A percentile compares a stretch with the other conserved stretches of the same genome.
These are phyloP conservation scores for Schwanniomyces pseudopolymorphus DNA, from an alignment of 805 yeast species.

Conservation along the genomic window DNA sequence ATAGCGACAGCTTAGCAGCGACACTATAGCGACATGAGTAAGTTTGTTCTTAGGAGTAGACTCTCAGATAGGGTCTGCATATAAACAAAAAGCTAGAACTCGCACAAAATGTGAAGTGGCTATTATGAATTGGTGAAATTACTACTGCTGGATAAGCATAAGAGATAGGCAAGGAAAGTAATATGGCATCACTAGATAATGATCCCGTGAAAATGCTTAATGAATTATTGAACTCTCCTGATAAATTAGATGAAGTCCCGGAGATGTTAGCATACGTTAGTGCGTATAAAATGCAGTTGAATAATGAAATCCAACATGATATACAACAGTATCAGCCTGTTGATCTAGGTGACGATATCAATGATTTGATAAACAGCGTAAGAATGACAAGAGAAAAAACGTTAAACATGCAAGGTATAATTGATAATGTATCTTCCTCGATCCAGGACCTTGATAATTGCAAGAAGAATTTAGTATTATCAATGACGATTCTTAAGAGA, in stretches of 20 bases:
- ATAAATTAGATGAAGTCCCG: constrained; percentile 51
- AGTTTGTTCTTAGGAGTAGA: no score
- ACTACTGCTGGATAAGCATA: not conserved
- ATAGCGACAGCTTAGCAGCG: not conserved
- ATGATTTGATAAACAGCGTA: constrained; percentile 43
- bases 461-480: constrained; percentile 76
- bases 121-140: not conserved
- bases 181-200: constrained; percentile 32
- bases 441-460: constrained; percentile 79
- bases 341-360: constrained; percentile 33
- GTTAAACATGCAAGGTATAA: constrained; percentile 55
- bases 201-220: constrained; percentile 55
- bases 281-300: constrained; percentile 50
- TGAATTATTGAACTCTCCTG: constrained; percentile 50
- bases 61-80: no score
- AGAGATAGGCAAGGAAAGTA: not conserved
- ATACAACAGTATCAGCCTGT: constrained; percentile 31
- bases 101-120: not conserved
- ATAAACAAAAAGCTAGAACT: no score
- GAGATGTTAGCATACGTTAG: constrained; percentile 49
- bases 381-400: constrained; percentile 50
- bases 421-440: constrained; percentile 68
- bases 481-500: constrained; percentile 84
- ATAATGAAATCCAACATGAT: constrained; percentile 40
- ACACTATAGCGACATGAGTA: not conserved